Evolutionary conservation across 31 red algal species (phyloP), one percentile per base, ranked within the genome.

Genomic region (Asparagopsis taxiformis): DNA sequence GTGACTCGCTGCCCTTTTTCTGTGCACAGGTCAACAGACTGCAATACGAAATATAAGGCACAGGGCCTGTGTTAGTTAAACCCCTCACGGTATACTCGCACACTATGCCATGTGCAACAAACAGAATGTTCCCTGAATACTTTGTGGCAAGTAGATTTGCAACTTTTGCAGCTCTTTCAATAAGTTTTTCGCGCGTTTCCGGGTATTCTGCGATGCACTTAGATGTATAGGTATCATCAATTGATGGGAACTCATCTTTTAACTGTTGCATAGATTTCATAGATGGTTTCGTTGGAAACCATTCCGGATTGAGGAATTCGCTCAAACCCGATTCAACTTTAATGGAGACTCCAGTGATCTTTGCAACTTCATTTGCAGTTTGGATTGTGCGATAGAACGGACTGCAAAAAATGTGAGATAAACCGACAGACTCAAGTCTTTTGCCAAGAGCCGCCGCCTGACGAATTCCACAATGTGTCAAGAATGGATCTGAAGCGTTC

Each of bases 401-500:
- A 25, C 64, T 70, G 13, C 10, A 33, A 35, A 82, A 82, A 25
- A 82, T 82, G 35, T 82, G 77, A 1, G 77, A 51, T 8, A 82
- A 65, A 3, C 55, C 22, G 7, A 46, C 71, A 1, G 33, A 19
- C 1, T n/a, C 32, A 4, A 82, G 54, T 24, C 71, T 50, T 28
- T 70, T 41, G 19, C 81, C 92, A 30, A 91, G 82, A 20, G 69
- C 73, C 2, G 39, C 19, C 0, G 92, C 92, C 54, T 96, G 92
- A 26, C 61, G 49, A 5, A 77, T 68, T 25, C 92, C 92, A 25
- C 1, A 31, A 41, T 72, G 62, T 2, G 92, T 96, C 36, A 96
- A 65, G 41, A 83, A 83, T n/a, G 92, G 86, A 54, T 96, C 92
- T 20, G 62, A 55, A 25, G 92, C 86, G 17, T 67, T 68, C 23